Conservation (phyloP, 1,284 basidiomycete species). For the Ceratobasidium sp. region DNA sequence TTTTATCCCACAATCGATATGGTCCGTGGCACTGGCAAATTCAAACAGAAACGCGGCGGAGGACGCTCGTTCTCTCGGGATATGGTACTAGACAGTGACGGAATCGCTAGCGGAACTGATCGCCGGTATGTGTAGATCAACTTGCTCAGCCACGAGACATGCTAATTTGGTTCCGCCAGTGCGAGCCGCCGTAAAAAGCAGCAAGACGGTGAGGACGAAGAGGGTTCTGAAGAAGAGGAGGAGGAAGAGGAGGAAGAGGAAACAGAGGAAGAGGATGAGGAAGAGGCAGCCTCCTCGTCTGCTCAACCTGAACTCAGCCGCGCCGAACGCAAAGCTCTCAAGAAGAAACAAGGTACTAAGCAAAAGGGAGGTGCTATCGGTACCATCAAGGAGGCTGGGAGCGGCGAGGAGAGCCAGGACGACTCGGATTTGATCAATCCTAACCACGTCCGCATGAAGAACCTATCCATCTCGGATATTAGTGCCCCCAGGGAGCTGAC, state of each 20-base stretch:
- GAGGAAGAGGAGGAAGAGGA: slow-evolving; percentile 56
- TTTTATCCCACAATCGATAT: slow-evolving; percentile 39
- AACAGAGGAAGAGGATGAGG: slow-evolving; percentile 56
- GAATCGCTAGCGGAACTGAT: slow-evolving; percentile 63
- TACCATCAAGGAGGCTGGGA: slow-evolving; percentile 55
- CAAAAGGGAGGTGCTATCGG: slow-evolving; percentile 58
- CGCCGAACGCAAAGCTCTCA: slow-evolving; percentile 73
- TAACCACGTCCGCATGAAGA: slow-evolving; percentile 70
- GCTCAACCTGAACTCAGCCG: slow-evolving; percentile 66
- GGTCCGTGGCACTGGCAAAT: slow-evolving; percentile 61
- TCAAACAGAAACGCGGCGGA: slow-evolving; percentile 87
- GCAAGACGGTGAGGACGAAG: slow-evolving; percentile 51
- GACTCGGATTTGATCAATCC: slow-evolving; percentile 73
- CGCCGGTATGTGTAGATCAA: slow-evolving; percentile 20
- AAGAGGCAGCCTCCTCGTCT: slow-evolving; percentile 46
- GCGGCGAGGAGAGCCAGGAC: slow-evolving; percentile 62
- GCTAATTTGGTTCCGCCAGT: slow-evolving; percentile 6
- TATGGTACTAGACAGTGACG: slow-evolving; percentile 69
- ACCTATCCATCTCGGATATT: slow-evolving; percentile 72
- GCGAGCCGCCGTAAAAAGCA: slow-evolving; percentile 43
- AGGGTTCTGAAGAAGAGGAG: slow-evolving; percentile 58
- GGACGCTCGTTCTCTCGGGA: slow-evolving; percentile 72
- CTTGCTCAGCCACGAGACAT: slow-evolving; percentile 7
- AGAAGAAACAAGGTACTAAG: slow-evolving; percentile 64
- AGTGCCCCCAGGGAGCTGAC: slow-evolving; percentile 66